A percentile compares a stretch with the other conserved stretches of the same genome.
Evolutionary conservation across 495 filamentous ascomycete genomes (phyloP).

Genomic region (Talaromyces nanjingensis): DNA sequence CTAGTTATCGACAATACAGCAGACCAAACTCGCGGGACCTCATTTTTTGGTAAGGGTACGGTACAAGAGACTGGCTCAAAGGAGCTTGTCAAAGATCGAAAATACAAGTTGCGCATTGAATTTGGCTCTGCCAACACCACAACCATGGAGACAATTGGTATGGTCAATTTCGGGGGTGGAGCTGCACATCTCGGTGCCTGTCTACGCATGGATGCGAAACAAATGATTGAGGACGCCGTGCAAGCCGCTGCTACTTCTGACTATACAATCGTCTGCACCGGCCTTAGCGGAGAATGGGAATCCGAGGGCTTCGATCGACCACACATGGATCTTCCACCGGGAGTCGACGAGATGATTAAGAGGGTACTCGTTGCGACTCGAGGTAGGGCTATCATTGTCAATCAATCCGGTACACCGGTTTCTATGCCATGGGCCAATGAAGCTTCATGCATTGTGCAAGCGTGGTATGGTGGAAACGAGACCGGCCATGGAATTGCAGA

Average conservation of each 20-base stretch:
- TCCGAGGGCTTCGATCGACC: constrained; percentile 74
- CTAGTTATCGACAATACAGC: constrained; percentile 58
- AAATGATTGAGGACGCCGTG: constrained; percentile 47
- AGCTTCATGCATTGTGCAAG: constrained; percentile 58
- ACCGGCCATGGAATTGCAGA: constrained; percentile 48
- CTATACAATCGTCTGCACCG: constrained; percentile 66
- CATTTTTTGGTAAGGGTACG: constrained; percentile 52
- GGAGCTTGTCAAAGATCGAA: constrained; percentile 42
- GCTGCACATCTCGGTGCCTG: constrained; percentile 26
- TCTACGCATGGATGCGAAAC: constrained; percentile 1
- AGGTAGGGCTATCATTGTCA: neutral
- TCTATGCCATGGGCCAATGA: constrained; percentile 70
- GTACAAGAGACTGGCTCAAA: constrained; percentile 49
- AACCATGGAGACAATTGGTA: constrained; percentile 44
- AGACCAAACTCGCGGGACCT: constrained; percentile 46
- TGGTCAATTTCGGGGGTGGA: constrained; percentile 54
- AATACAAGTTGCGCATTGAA: constrained; percentile 51
- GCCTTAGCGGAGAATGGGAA: constrained; percentile 77
- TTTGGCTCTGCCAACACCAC: constrained; percentile 59
- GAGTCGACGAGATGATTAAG: constrained; percentile 56
- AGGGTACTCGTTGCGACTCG: constrained; percentile 38
- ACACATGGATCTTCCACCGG: constrained; percentile 67
- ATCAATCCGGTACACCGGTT: constrained; percentile 25
- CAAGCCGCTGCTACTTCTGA: constrained; percentile 53
- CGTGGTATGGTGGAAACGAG: constrained; percentile 59